Conservation (phyloP, 1,139 yeast species). For the Waltiozyma sp. region DNA sequence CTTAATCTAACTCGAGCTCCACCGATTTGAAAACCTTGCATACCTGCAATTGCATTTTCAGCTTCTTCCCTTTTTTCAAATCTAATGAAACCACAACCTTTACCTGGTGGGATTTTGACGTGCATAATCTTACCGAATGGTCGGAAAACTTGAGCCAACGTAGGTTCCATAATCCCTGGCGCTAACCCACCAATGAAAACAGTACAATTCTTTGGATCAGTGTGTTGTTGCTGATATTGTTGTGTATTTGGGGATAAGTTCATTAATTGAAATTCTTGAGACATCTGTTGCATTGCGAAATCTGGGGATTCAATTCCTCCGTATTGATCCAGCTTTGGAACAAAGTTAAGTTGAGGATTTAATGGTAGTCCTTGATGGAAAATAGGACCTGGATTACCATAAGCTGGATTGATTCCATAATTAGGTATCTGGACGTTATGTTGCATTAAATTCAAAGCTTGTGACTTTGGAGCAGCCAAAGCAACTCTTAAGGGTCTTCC, state of each 20-base stretch:
- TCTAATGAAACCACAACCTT: constrained; percentile 65
- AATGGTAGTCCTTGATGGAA: constrained; percentile 14
- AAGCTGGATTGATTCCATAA: constrained; percentile 3
- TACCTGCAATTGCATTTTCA: constrained; percentile 55
- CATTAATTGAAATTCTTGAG: background rate
- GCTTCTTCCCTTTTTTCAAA: constrained; percentile 56
- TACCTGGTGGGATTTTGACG: constrained; percentile 60
- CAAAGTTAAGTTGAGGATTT: constrained; percentile 10
- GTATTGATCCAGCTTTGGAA: constrained; percentile 5
- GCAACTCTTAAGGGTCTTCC: constrained; percentile 70
- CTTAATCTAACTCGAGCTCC: constrained; percentile 58
- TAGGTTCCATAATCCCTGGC: constrained; percentile 45
- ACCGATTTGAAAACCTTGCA: constrained; percentile 68
- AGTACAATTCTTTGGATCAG: constrained; percentile 61
- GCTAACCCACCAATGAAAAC: constrained; percentile 67
- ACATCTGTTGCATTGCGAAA: background rate
- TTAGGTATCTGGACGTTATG: background rate
- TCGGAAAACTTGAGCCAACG: constrained; percentile 47
- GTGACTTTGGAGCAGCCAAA: constrained; percentile 46
- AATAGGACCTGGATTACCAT: background rate
- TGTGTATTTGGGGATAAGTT: constrained; percentile 15
- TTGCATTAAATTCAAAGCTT: constrained; percentile 1
- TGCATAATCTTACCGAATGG: constrained; percentile 58
- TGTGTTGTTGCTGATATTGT: constrained; percentile 6
- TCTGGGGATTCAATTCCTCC: background rate